Conservation (phyloP, 371 early-diverging fungal species). For the Encephalitozoon intestinalis region DNA sequence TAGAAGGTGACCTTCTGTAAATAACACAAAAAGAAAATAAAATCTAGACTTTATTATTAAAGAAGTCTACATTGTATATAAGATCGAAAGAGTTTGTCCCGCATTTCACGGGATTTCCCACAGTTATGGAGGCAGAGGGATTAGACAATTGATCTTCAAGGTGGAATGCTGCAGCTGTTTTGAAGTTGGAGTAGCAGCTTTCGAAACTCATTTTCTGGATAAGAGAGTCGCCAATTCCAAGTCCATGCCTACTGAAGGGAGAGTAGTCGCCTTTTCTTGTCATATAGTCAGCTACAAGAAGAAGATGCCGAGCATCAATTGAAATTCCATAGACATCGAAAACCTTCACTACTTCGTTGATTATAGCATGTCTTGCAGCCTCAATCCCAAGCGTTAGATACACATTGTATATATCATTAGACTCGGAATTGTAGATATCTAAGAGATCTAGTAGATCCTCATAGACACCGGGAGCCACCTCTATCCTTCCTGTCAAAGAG, state of each 20-base stretch:
- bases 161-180: conserved; percentile 27
- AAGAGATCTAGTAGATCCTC: conserved; percentile 70
- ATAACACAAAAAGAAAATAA: background rate
- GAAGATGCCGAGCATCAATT: conserved; percentile 87
- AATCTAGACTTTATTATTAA: background rate
- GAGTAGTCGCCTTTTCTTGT: conserved; percentile 43
- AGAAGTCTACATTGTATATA: conserved; percentile 26
- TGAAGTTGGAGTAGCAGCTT: conserved; percentile 42
- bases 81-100: conserved; percentile 79
- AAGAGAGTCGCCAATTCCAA: conserved; percentile 31
- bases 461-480: conserved; percentile 72
- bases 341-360: conserved; percentile 82
- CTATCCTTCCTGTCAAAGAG: background rate
- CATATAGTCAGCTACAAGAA: conserved; percentile 96
- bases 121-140: conserved; percentile 78
- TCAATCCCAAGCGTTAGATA: conserved; percentile 90
- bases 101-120: conserved; percentile 78
- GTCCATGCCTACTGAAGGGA: conserved; percentile 38
- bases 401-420: conserved; percentile 90
- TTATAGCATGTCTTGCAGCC: conserved; percentile 83
- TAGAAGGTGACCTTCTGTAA: background rate
- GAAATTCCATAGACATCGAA: conserved; percentile 91
- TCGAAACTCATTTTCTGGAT: conserved; percentile 58
- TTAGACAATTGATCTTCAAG: conserved; percentile 69
- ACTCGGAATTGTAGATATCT: conserved; percentile 62